Evolutionary conservation across 305 asterid genomes (phyloP).

Genomic region (Euphrasia arctica): DNA sequence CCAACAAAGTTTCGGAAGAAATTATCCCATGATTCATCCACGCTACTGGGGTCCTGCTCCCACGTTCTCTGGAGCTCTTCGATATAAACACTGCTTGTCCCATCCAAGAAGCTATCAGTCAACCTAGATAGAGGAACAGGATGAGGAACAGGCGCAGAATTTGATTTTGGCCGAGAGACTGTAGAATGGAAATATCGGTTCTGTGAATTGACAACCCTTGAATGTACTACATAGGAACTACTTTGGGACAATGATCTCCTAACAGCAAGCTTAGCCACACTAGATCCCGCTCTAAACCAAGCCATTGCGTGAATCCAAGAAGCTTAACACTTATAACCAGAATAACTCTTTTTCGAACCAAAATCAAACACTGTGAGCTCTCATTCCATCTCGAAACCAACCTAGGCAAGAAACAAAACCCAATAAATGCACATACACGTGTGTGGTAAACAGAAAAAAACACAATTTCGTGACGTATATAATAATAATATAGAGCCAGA

Average conservation of each 20-base stretch:
- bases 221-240: neutral
- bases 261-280: conserved; percentile 1
- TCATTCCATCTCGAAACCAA: neutral
- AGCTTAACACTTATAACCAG: neutral
- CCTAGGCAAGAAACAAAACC: neutral
- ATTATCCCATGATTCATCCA: conserved; percentile 5
- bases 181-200: neutral
- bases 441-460: neutral
- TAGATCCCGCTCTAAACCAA: neutral
- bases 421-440: neutral
- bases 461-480: no score
- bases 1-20: conserved; percentile 5
- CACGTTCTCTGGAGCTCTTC: conserved; percentile 5
- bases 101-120: conserved; percentile 4
- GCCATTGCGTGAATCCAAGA: neutral
- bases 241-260: neutral
- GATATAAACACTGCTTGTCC: conserved; percentile 1
- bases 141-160: neutral
- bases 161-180: neutral
- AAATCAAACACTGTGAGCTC: neutral
- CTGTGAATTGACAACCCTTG: neutral
- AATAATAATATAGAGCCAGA: neutral
- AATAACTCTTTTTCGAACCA: neutral
- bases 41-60: neutral
- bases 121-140: conserved; percentile 1